Conservation (phyloP, 2,329 filamentous ascomycete genomes). For the Penicillium crustosum region DNA sequence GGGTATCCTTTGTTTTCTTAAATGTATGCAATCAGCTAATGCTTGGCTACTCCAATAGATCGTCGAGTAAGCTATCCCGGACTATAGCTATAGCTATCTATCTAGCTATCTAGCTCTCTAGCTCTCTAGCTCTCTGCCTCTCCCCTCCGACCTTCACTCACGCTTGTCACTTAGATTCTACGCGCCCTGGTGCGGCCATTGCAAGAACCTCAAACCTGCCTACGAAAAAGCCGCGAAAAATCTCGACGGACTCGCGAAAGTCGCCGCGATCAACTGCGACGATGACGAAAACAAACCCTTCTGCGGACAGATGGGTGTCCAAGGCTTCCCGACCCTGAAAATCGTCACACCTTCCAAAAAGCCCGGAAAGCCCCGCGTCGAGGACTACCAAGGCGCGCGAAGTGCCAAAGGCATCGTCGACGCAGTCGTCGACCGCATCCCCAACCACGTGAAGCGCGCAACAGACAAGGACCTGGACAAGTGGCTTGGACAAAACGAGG, state of each 20-base stretch:
- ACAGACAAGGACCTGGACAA: constrained; percentile 74
- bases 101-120: constrained; percentile 2
- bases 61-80: constrained; percentile 49
- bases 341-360: constrained; percentile 85
- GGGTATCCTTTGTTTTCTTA: constrained; percentile 43
- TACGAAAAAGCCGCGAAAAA: constrained; percentile 92
- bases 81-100: neutral
- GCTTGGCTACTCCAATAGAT: constrained; percentile 40
- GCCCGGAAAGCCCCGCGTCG: constrained; percentile 72
- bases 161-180: constrained; percentile 68
- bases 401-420: constrained; percentile 86
- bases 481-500: constrained; percentile 68
- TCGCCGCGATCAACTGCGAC: constrained; percentile 93
- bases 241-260: constrained; percentile 87
- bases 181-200: constrained; percentile 97
- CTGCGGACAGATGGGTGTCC: constrained; percentile 79
- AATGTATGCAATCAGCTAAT: neutral
- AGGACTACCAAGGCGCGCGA: constrained; percentile 85
- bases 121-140: neutral
- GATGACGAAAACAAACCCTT: constrained; percentile 88
- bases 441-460: constrained; percentile 82
- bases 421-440: constrained; percentile 80
- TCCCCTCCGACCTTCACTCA: constrained; percentile 9
- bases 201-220: constrained; percentile 89
- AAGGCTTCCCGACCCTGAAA: constrained; percentile 96